Evolutionary conservation across 768 basidiomycete species (phyloP), one percentile per base, ranked within the genome.

Genomic region (Exsudoporus frostii): DNA sequence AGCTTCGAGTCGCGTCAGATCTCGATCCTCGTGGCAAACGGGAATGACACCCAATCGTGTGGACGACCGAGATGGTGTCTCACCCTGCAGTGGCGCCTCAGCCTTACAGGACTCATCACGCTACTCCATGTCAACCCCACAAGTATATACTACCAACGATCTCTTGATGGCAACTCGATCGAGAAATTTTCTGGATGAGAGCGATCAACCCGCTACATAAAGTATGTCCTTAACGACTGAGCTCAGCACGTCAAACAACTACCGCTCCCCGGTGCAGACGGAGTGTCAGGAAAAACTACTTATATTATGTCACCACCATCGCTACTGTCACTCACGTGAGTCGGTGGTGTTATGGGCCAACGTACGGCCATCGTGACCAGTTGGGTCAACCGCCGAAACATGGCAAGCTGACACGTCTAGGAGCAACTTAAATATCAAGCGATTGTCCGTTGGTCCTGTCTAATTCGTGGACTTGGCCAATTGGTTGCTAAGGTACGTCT

Each of bases 51-150:
- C 2, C 13, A 47, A 14, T 15, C 7, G 13, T 27, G 20, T 37
- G 53, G 33, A 29, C n/a, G 45, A 41, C 54, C 52, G 45, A 38
- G 58, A 19, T 13, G 20, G 24, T 20, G 37, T 44, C 51, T 45
- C 51, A 54, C 45, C 29, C 20, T 20, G 19, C 17, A 22, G 15
- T 41, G 45, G 19, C 19, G 20, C 36, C 25, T 38, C 36, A 22
- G 20, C 36, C 33, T 7, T n/a, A 36, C 38, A 36, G 22, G 34
- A 34, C n/a, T n/a, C 19, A n/a, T 46, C 14, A 17, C 8, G 27
- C 20, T 7, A 30, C n/a, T n/a, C n/a, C n/a, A n/a, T n/a, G n/a
- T n/a, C n/a, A n/a, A n/a, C 25, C 32, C 32, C 32, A 25, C 46
- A 20, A 15, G n/a, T 33, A 29, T 17, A 25, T 17, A n/a, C n/a